A percentile compares a stretch with the other conserved stretches of the same genome.
Evolutionary conservation across 805 yeast genomes (phyloP).

Genomic region (Peterozyma xylosa): DNA sequence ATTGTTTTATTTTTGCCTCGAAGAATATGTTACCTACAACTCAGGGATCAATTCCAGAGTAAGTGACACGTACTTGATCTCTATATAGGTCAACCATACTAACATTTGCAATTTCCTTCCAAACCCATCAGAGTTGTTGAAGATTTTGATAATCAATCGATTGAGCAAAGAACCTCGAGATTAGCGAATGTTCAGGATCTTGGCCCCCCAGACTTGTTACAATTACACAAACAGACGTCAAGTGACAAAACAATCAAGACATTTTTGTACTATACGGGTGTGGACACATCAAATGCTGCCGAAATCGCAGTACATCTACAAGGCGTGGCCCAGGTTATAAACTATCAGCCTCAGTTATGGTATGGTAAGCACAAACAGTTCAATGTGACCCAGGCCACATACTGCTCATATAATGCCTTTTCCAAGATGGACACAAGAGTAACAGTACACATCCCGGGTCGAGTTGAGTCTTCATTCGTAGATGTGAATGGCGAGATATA

Average conservation of each 20-base stretch:
- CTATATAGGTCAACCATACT: not conserved
- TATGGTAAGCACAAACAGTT: slow-evolving; percentile 67
- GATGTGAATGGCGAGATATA: slow-evolving; percentile 45
- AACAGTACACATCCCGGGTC: slow-evolving; percentile 70
- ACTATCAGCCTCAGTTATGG: slow-evolving; percentile 65
- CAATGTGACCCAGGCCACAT: slow-evolving; percentile 65
- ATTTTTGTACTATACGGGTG: slow-evolving; percentile 66
- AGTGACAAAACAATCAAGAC: slow-evolving; percentile 56
- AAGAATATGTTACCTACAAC: slow-evolving; percentile 29
- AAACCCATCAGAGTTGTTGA: slow-evolving; percentile 39
- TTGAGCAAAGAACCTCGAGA: slow-evolving; percentile 57
- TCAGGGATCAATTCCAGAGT: slow-evolving; percentile 62
- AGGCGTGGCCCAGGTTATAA: slow-evolving; percentile 55
- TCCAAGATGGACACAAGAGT: slow-evolving; percentile 64
- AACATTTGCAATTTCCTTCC: not conserved
- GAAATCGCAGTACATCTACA: slow-evolving; percentile 72
- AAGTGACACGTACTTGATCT: slow-evolving; percentile 16
- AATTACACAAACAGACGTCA: slow-evolving; percentile 29
- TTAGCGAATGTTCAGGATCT: slow-evolving; percentile 53
- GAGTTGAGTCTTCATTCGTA: slow-evolving; percentile 44
- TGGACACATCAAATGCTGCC: slow-evolving; percentile 70
- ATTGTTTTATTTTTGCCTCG: too few relatives aligned
- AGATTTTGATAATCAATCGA: slow-evolving; percentile 47
- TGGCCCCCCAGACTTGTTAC: slow-evolving; percentile 67
- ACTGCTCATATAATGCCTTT: slow-evolving; percentile 56